phyloP scores from a whole-genome alignment of 2,329 filamentous ascomycete species.

The Fusarium sp. region DNA sequence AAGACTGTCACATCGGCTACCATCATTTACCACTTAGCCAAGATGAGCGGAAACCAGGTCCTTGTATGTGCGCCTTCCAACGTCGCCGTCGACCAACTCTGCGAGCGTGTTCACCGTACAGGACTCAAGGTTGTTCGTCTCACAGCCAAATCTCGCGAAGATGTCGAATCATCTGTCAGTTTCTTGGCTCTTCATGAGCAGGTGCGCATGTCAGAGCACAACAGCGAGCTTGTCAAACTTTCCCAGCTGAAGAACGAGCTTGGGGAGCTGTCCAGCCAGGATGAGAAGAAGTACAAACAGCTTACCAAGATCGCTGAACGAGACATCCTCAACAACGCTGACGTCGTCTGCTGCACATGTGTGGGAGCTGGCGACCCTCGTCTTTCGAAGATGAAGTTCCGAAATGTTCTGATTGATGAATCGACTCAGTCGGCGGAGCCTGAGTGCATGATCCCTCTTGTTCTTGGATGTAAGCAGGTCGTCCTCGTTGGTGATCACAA shows the following conservation, averaged over 20 bases:
- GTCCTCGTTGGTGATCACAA: conserved; percentile 99
- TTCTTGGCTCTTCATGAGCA: conserved; percentile 97
- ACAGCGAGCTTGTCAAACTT: conserved; percentile 90
- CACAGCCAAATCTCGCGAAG: conserved; percentile 98
- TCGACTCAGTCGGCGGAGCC: conserved; percentile 98
- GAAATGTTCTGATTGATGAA: conserved; percentile 97
- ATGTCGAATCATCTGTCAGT: conserved; percentile 97
- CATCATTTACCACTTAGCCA: conserved; percentile 97
- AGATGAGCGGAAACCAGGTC: conserved; percentile 93
- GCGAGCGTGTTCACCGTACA: conserved; percentile 93
- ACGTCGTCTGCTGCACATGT: conserved; percentile 98
- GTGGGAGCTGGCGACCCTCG: conserved; percentile 97
- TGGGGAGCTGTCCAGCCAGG: conserved; percentile 90
- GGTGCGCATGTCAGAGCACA: conserved; percentile 96
- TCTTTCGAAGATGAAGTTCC: conserved; percentile 96
- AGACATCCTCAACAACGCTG: conserved; percentile 93
- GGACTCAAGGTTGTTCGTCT: conserved; percentile 96
- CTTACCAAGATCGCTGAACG: conserved; percentile 92
- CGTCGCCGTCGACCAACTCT: conserved; percentile 97
- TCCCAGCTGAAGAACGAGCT: conserved; percentile 91
- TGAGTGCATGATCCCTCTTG: conserved; percentile 98
- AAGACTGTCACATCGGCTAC: conserved; percentile 99
- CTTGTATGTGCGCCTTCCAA: conserved; percentile 97
- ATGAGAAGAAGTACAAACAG: conserved; percentile 99
- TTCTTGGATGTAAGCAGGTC: conserved; percentile 97